Conservation (phyloP, 106 monocot species). For the Platanthera guangdongensis region DNA sequence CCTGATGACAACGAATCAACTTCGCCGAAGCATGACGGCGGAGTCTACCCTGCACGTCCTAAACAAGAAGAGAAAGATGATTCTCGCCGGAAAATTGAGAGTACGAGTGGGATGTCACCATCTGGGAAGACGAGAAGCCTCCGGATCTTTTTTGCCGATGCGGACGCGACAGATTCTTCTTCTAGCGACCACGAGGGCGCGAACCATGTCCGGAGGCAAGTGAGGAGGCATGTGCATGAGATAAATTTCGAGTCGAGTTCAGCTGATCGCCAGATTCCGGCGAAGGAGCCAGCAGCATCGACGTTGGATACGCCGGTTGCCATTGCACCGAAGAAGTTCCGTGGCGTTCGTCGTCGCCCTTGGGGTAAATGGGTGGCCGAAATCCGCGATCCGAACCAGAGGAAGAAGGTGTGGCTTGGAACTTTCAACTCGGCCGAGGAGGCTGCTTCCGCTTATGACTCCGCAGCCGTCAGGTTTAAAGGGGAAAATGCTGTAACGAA, state of each 20-base stretch:
- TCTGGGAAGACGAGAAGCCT: not conserved
- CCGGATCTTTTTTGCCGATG: constrained; percentile 14
- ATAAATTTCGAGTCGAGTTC: constrained; percentile 1
- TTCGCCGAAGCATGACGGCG: constrained; percentile 2
- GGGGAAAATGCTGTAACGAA: constrained; percentile 16
- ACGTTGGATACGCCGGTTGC: not conserved
- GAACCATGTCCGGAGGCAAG: not conserved
- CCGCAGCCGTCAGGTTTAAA: constrained; percentile 14
- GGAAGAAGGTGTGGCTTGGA: constrained; percentile 19
- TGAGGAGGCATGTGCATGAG: constrained; percentile 17
- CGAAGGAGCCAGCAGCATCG: not conserved
- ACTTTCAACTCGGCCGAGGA: constrained; percentile 18
- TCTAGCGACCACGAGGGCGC: constrained; percentile 7
- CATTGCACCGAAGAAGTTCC: constrained; percentile 2
- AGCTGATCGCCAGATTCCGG: not conserved
- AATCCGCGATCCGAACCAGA: constrained; percentile 29
- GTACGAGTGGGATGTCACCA: not conserved
- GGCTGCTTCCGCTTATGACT: constrained; percentile 18
- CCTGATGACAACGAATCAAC: not conserved
- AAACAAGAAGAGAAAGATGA: not conserved
- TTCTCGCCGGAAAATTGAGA: not conserved
- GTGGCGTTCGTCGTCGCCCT: constrained; percentile 22
- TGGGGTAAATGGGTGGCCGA: constrained; percentile 52
- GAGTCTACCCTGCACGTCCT: not conserved
- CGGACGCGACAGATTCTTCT: constrained; percentile 25